These are phyloP conservation scores for Ustilago vetiveriae DNA, from an alignment of 1,284 basidiomycete species.

Conservation along the genomic window DNA sequence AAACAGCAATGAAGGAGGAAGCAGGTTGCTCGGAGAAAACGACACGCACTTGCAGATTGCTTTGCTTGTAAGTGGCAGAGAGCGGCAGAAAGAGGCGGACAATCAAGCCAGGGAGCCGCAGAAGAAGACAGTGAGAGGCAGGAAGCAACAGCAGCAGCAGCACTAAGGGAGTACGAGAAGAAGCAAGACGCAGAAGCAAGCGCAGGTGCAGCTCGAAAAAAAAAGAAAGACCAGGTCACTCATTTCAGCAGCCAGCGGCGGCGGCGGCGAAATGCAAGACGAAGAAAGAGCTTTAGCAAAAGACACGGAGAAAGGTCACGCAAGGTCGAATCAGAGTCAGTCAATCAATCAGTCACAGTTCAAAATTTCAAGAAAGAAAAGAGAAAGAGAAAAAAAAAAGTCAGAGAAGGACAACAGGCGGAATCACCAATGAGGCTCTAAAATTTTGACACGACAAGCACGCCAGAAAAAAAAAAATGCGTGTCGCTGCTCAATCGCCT, in stretches of 20 bases:
- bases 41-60: conserved; percentile 48
- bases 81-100: conserved; percentile 8
- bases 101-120: too few relatives aligned
- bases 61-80: conserved; percentile 19
- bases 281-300: conserved; percentile 7
- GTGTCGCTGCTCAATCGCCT: conserved; percentile 9
- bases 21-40: conserved; percentile 12
- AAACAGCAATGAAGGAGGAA: background rate
- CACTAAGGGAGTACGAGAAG: conserved; percentile 7
- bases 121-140: conserved; percentile 14
- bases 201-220: conserved; percentile 21
- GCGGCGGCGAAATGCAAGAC: conserved; percentile 21
- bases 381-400: conserved; percentile 2
- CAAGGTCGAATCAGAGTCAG: too few relatives aligned
- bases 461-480: background rate
- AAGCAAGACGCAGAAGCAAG: conserved; percentile 8
- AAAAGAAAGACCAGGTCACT: conserved; percentile 9
- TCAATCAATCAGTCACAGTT: conserved; percentile 1
- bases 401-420: background rate
- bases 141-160: conserved; percentile 1
- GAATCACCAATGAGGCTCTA: conserved; percentile 4
- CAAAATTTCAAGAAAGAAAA: too few relatives aligned
- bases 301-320: conserved; percentile 6
- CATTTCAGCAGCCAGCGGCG: conserved; percentile 7
- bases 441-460: conserved; percentile 5